phyloP scores from a whole-genome alignment of 1,139 yeast species.

The Wickerhamiella infanticola region DNA sequence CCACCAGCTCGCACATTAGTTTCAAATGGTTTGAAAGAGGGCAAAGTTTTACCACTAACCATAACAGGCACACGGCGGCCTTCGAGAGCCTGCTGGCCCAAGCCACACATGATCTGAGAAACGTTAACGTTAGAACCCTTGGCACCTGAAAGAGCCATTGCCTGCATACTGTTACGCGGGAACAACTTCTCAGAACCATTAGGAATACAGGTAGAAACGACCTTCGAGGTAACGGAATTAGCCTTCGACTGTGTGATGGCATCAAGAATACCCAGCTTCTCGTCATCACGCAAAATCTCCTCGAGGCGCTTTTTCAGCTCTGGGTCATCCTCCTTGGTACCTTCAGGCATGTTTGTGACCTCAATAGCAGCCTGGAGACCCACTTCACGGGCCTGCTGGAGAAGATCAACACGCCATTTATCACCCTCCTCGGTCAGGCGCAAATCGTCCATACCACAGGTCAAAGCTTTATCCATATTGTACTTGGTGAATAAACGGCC shows the following conservation, averaged over 20 bases:
- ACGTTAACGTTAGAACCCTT: slow-evolving; percentile 98
- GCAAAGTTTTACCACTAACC: slow-evolving; percentile 96
- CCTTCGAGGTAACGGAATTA: slow-evolving; percentile 79
- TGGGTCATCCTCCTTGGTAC: slow-evolving; percentile 42
- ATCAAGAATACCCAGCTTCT: slow-evolving; percentile 84
- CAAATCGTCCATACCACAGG: slow-evolving; percentile 99
- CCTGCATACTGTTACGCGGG: slow-evolving; percentile 95
- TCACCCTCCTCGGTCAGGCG: slow-evolving; percentile 87
- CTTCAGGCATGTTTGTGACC: slow-evolving; percentile 64
- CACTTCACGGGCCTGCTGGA: slow-evolving; percentile 58
- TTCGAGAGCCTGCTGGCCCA: slow-evolving; percentile 98
- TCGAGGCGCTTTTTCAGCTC: slow-evolving; percentile 80
- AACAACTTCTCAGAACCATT: slow-evolving; percentile 89
- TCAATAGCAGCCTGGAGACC: slow-evolving; percentile 91
- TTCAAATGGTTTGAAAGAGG: slow-evolving; percentile 91
- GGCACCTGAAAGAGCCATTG: slow-evolving; percentile 98
- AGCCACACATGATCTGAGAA: slow-evolving; percentile 96
- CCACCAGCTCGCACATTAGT: slow-evolving; percentile 99
- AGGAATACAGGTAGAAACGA: slow-evolving; percentile 89
- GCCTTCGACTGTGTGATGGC: slow-evolving; percentile 93
- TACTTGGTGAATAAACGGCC: slow-evolving; percentile 93
- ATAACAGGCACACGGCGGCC: slow-evolving; percentile 99
- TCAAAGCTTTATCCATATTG: slow-evolving; percentile 81
- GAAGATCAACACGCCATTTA: slow-evolving; percentile 68
- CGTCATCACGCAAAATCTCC: slow-evolving; percentile 87